Conservation (phyloP, 2,329 filamentous ascomycete genomes). For the Phyllosticta citribraziliensis region DNA sequence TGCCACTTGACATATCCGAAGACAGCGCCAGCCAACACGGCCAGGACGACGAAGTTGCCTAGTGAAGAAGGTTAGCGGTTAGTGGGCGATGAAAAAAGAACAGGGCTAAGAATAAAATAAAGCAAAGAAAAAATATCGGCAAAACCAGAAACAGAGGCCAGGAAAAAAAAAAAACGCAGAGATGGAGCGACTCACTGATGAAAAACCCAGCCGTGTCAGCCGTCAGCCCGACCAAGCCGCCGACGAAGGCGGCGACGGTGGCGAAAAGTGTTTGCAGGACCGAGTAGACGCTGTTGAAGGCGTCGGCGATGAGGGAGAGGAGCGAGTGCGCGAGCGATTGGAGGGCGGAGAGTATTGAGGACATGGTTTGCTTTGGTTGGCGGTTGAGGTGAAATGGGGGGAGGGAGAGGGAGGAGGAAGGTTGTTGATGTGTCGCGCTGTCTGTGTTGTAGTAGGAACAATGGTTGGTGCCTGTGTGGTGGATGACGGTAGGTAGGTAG, state of each 20-base stretch:
- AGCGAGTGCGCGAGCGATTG: conserved; percentile 1
- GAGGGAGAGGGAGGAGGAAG: no score
- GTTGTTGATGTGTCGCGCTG: no score
- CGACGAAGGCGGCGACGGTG: background rate
- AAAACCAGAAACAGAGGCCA: no score
- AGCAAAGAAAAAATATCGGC: no score
- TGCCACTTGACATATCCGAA: background rate
- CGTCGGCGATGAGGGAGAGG: conserved; percentile 5
- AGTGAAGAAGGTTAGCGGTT: background rate
- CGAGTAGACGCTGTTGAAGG: conserved; percentile 3
- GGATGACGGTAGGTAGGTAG: no score
- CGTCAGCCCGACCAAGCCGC: background rate
- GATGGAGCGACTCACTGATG: background rate
- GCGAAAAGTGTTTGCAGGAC: background rate
- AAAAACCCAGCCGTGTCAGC: conserved; percentile 1
- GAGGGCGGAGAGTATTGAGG: background rate
- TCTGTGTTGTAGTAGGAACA: no score
- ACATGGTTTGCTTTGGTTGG: background rate
- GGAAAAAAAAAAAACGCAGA: no score
- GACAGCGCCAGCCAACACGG: background rate
- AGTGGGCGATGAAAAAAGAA: no score
- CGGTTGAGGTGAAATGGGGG: no score
- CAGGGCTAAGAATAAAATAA: no score
- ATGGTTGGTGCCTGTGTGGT: no score
- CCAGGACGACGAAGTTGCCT: conserved; percentile 6